phyloP scores from a whole-genome alignment of 306 rosid species.

The Cicer bijugum region DNA sequence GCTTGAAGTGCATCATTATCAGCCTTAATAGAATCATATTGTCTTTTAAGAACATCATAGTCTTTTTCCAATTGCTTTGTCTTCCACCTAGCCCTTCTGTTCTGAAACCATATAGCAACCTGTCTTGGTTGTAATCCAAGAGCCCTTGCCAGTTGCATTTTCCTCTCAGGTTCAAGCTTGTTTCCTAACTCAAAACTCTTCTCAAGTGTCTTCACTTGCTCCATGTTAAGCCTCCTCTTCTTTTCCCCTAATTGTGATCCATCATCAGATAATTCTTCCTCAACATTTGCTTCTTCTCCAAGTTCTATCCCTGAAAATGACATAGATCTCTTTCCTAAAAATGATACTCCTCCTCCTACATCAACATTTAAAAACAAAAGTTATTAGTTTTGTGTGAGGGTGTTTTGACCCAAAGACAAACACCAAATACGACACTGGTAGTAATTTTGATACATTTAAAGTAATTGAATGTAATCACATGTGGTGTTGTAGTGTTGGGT shows the following conservation, averaged over 20 bases:
- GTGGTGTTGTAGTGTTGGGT: too few relatives aligned
- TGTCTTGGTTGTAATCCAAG: slow-evolving; percentile 91
- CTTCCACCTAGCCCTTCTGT: slow-evolving; percentile 96
- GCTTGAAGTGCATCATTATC: slow-evolving; percentile 78
- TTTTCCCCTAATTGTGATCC: slow-evolving; percentile 92
- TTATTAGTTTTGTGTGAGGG: neutral
- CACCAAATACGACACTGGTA: too few relatives aligned
- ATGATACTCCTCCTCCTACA: slow-evolving; percentile 66
- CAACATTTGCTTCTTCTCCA: slow-evolving; percentile 77
- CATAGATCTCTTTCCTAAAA: slow-evolving; percentile 86
- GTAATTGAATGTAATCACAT: too few relatives aligned
- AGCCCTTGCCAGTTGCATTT: slow-evolving; percentile 91
- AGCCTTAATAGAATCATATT: slow-evolving; percentile 74
- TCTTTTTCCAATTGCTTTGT: slow-evolving; percentile 94
- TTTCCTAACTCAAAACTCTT: slow-evolving; percentile 93
- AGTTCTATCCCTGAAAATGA: slow-evolving; percentile 81
- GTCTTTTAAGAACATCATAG: slow-evolving; percentile 77
- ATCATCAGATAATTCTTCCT: slow-evolving; percentile 85
- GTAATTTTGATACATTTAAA: too few relatives aligned
- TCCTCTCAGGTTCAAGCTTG: slow-evolving; percentile 95
- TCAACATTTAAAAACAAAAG: slow-evolving; percentile 26
- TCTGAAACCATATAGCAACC: slow-evolving; percentile 92
- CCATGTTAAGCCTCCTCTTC: slow-evolving; percentile 92
- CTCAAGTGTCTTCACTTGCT: slow-evolving; percentile 93
- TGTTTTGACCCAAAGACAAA: too few relatives aligned